Conservation (phyloP, 164 flowering plant genomes). For the Vitis cinerea region DNA sequence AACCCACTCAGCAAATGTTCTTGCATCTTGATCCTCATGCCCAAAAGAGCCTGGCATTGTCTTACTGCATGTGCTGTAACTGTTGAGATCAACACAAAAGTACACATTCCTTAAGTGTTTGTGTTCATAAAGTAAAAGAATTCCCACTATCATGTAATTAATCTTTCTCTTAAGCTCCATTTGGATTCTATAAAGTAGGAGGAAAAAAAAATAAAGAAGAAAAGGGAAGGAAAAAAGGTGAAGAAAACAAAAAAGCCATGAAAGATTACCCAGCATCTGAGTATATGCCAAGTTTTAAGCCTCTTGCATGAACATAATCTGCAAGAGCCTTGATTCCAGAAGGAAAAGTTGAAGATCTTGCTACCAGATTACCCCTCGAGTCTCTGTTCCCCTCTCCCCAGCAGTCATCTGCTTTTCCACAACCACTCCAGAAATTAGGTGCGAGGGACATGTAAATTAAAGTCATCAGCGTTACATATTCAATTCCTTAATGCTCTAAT, state of each 20-base stretch:
- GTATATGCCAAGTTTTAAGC: conserved; percentile 49
- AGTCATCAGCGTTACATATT: too few relatives aligned
- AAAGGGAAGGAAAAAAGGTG: too few relatives aligned
- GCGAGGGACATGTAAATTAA: not conserved
- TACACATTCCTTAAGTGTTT: not conserved
- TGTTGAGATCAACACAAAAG: conserved; percentile 9
- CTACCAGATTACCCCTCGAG: conserved; percentile 32
- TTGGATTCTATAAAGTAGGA: too few relatives aligned
- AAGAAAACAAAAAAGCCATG: too few relatives aligned
- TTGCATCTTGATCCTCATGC: conserved; percentile 53
- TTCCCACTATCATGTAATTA: not conserved
- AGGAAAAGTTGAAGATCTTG: conserved; percentile 40
- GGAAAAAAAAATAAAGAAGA: too few relatives aligned
- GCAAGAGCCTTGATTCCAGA: conserved; percentile 57
- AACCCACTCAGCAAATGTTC: conserved; percentile 52
- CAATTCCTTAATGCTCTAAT: too few relatives aligned
- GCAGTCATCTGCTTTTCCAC: conserved; percentile 26
- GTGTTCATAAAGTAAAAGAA: not conserved
- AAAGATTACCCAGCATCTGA: conserved; percentile 48
- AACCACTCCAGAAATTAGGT: not conserved
- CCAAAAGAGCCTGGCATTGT: conserved; percentile 60
- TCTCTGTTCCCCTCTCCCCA: conserved; percentile 30
- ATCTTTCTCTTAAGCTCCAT: too few relatives aligned
- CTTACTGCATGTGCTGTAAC: conserved; percentile 43
- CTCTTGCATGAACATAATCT: conserved; percentile 46